A percentile compares a stretch with the other conserved stretches of the same genome.
phyloP scores from a whole-genome alignment of 805 yeast genomes.

The Myxozyma geophila region DNA sequence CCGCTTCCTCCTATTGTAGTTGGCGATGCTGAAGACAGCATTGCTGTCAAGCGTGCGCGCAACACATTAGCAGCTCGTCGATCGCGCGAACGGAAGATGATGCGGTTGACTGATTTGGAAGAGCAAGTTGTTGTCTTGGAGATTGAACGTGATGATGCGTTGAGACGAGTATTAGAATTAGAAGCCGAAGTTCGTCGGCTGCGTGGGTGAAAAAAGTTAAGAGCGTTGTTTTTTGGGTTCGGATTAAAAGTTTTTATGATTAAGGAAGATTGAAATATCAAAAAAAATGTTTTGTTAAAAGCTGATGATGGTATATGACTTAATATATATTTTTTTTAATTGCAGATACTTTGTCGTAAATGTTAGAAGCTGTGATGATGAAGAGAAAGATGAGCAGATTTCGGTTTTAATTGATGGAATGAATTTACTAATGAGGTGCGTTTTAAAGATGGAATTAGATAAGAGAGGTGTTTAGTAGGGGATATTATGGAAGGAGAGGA shows the following conservation, averaged over 20 bases:
- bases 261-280: not conserved
- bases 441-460: no score
- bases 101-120: constrained; percentile 83
- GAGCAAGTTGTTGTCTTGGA: constrained; percentile 66
- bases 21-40: constrained; percentile 62
- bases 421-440: no score
- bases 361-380: no score
- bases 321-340: no score
- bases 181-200: constrained; percentile 29
- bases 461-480: no score
- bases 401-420: no score
- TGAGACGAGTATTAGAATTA: constrained; percentile 19
- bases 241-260: not conserved
- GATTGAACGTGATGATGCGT: constrained; percentile 26
- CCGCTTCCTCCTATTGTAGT: constrained; percentile 70
- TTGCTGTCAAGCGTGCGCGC: constrained; percentile 85
- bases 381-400: no score
- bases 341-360: no score
- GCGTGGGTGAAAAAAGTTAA: constrained; percentile 11
- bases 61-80: constrained; percentile 95
- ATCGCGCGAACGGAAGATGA: constrained; percentile 90
- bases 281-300: not conserved
- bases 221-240: not conserved
- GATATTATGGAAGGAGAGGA: no score
- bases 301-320: constrained; percentile 4